phyloP scores from a whole-genome alignment of 305 asterid species.

The Nicotiana rustica region DNA sequence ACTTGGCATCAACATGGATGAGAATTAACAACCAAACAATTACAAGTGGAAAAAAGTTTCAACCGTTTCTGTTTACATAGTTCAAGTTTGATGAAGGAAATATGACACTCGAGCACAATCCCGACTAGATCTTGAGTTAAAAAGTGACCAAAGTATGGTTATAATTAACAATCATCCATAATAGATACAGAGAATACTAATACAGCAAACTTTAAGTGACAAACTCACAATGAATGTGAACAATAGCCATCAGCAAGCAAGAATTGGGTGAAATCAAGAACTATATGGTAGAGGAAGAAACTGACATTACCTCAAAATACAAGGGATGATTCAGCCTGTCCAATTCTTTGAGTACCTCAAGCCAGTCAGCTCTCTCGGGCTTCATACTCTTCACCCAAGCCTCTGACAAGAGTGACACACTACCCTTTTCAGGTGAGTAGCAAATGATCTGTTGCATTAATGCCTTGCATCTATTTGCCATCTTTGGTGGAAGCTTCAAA shows the following conservation, averaged over 20 bases:
- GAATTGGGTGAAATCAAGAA: neutral
- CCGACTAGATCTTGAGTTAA: neutral
- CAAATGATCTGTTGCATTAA: constrained; percentile 68
- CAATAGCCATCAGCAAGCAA: constrained; percentile 4
- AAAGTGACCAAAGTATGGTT: neutral
- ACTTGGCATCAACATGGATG: neutral
- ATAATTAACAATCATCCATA: neutral
- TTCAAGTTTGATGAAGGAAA: neutral
- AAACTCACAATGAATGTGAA: constrained; percentile 16
- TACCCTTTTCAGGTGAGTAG: constrained; percentile 62
- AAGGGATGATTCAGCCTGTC: constrained; percentile 65
- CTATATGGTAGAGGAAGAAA: neutral
- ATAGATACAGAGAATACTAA: neutral
- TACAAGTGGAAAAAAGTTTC: neutral
- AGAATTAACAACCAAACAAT: neutral
- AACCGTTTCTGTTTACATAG: neutral
- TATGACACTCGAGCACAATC: neutral
- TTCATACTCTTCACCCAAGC: constrained; percentile 83
- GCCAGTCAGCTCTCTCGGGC: constrained; percentile 92
- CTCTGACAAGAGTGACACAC: constrained; percentile 62
- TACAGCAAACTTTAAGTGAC: neutral
- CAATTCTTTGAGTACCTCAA: constrained; percentile 77
- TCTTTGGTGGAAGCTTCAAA: constrained; percentile 60
- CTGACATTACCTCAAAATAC: constrained; percentile 63
- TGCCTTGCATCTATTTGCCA: constrained; percentile 75